These are phyloP conservation scores for Arachis hypogaea DNA, from an alignment of 306 rosid genomes.

Conservation along the genomic window DNA sequence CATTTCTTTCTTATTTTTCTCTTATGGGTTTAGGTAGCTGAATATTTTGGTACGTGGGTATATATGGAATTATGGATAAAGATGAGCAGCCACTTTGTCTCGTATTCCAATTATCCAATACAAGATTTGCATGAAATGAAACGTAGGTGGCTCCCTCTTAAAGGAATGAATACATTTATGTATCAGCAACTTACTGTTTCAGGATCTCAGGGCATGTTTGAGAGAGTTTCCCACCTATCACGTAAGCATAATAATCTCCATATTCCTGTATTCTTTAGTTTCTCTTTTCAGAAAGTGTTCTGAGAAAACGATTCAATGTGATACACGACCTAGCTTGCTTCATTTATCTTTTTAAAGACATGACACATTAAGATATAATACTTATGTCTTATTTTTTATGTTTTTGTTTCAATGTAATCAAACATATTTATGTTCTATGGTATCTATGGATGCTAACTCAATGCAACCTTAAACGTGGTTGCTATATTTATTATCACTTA, in stretches of 20 bases:
- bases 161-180: conserved; percentile 19
- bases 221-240: conserved; percentile 23
- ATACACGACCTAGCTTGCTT: neutral
- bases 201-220: neutral
- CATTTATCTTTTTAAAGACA: neutral
- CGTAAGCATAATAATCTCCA: conserved; percentile 15
- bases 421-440: too few relatives aligned
- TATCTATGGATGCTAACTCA: too few relatives aligned
- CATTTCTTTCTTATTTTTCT: too few relatives aligned
- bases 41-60: too few relatives aligned
- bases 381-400: too few relatives aligned
- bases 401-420: too few relatives aligned
- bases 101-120: neutral
- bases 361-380: too few relatives aligned
- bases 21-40: too few relatives aligned
- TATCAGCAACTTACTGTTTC: neutral
- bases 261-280: neutral
- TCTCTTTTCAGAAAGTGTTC: neutral
- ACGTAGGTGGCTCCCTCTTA: conserved; percentile 16
- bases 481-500: too few relatives aligned
- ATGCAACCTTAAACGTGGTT: too few relatives aligned
- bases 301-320: neutral
- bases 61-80: neutral
- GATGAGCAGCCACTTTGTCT: neutral
- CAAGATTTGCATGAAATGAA: conserved; percentile 2